A percentile compares a stretch with the other conserved stretches of the same genome.
Conservation (phyloP, 768 basidiomycete species). For the Boletus edulis region DNA sequence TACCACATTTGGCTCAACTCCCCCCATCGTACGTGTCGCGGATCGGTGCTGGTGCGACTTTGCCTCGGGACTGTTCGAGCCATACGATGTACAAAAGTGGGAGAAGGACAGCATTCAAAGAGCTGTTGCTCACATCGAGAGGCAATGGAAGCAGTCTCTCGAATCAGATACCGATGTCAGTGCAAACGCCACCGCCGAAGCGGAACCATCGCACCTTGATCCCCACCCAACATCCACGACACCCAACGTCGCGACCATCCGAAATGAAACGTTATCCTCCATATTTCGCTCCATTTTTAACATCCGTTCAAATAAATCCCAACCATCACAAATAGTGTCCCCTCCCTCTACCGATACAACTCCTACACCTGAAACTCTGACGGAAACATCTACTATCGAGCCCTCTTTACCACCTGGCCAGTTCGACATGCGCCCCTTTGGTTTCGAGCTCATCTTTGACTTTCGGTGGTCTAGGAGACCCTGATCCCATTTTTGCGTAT, state of each 20-base stretch:
- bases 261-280: slow-evolving; percentile 21
- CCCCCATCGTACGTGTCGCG: slow-evolving; percentile 58
- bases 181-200: slow-evolving; percentile 26
- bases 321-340: not conserved
- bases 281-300: slow-evolving; percentile 26
- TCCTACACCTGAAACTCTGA: slow-evolving; percentile 4
- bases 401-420: slow-evolving; percentile 41
- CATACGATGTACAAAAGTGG: slow-evolving; percentile 76
- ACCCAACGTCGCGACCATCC: not conserved
- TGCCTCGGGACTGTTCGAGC: slow-evolving; percentile 65
- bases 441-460: slow-evolving; percentile 71
- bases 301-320: slow-evolving; percentile 6
- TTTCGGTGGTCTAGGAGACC: slow-evolving; percentile 56
- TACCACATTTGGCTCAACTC: slow-evolving; percentile 38
- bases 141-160: slow-evolving; percentile 25
- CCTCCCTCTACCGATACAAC: not conserved
- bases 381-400: slow-evolving; percentile 9
- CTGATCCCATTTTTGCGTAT: slow-evolving; percentile 13
- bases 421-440: slow-evolving; percentile 72
- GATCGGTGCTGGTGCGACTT: slow-evolving; percentile 91
- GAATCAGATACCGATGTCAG: slow-evolving; percentile 22
- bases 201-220: slow-evolving; percentile 19
- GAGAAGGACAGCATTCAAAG: slow-evolving; percentile 62
- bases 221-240: slow-evolving; percentile 9
- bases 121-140: slow-evolving; percentile 36